Evolutionary conservation across 2,329 filamentous ascomycete genomes (phyloP), one percentile per base, ranked within the genome.

Genomic region (Blastomyces emzantsi): DNA sequence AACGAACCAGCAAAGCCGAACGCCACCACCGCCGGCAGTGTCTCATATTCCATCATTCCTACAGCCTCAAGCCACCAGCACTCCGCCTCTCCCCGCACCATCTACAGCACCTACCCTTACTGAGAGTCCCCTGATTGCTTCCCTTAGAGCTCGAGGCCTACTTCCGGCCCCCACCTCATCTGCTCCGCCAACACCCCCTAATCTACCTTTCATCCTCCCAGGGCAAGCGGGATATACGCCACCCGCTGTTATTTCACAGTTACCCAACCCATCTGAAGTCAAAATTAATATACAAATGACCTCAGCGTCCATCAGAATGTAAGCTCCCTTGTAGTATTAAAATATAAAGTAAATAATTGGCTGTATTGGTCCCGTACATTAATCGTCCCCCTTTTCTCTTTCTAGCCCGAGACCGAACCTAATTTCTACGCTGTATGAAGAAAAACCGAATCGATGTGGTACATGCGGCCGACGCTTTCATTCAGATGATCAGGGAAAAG

Each of bases 381-480:
- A 43, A 60, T 30, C 5, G 7, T 36, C 19, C 55, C 55, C 63
- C 22, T 15, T 3, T 25, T 3, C n/a, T 57, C n/a, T 22, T 22
- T 41, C 33, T 70, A 90, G 88, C 70, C 88, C 87, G 67, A 89
- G 90, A 19, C 87, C 89, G 17, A 84, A 91, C 67, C 80, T 96
- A 17, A 81, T 96, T 8, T 81, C 85, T 22, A 82, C 81, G 22
- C 83, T 97, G 9, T 93, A 96, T 72, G 90, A 93, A 65, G 85
- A 88, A 25, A 85, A 91, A 49, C 90, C 93, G 0, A 90, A 92
- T 64, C 90, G 92, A 63, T 99, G 94, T 74, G 90, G 88, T 15
- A 93, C 93, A 64, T 99, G 94, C 73, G 94, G 93, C 30, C 85
- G 92, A 65, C 87, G 94, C 1, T 99, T 99, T 75, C 83, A 83